phyloP scores from a whole-genome alignment of 2,329 filamentous ascomycete species.

The Ceratocystiopsis sp. region DNA sequence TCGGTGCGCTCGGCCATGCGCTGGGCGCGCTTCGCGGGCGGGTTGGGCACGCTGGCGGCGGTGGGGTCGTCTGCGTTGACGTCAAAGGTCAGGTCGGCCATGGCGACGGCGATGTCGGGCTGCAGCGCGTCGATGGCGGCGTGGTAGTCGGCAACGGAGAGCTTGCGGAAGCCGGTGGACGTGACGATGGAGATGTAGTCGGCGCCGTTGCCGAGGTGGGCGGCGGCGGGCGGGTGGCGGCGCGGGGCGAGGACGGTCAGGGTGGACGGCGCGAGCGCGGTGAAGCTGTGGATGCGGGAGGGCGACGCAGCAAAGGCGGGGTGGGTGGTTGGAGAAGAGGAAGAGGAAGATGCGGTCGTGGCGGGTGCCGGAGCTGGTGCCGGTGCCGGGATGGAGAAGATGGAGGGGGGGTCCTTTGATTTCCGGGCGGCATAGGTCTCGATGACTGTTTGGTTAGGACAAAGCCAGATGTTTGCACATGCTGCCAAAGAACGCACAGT shows the following conservation, averaged over 20 bases:
- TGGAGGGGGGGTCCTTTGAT: conserved; percentile 3
- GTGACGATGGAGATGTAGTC: conserved; percentile 63
- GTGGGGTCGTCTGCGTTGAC: conserved; percentile 14
- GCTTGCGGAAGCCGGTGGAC: conserved; percentile 63
- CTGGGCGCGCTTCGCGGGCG: conserved; percentile 51
- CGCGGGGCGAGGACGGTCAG: conserved; percentile 61
- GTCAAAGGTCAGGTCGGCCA: conserved; percentile 49
- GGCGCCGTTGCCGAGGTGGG: conserved; percentile 54
- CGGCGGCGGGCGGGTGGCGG: conserved; percentile 56
- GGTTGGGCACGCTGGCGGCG: conserved; percentile 8
- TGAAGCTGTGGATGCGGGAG: conserved; percentile 57
- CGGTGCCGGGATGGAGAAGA: conserved; percentile 3
- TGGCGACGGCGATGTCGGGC: conserved; percentile 64
- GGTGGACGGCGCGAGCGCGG: conserved; percentile 47
- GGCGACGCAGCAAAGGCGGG: background rate
- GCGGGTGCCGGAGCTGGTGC: background rate
- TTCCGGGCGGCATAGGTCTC: conserved; percentile 4
- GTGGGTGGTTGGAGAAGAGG: background rate
- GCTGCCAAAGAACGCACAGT: conserved; percentile 49
- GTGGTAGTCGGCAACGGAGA: conserved; percentile 54
- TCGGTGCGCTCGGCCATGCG: conserved; percentile 82
- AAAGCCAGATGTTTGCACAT: no score
- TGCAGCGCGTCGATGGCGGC: conserved; percentile 44
- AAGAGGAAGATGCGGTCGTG: background rate
- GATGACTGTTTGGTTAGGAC: conserved; percentile 3